These are phyloP conservation scores for Ophiosphaerella korrae DNA, from an alignment of 2,329 filamentous ascomycete species.

Conservation along the genomic window DNA sequence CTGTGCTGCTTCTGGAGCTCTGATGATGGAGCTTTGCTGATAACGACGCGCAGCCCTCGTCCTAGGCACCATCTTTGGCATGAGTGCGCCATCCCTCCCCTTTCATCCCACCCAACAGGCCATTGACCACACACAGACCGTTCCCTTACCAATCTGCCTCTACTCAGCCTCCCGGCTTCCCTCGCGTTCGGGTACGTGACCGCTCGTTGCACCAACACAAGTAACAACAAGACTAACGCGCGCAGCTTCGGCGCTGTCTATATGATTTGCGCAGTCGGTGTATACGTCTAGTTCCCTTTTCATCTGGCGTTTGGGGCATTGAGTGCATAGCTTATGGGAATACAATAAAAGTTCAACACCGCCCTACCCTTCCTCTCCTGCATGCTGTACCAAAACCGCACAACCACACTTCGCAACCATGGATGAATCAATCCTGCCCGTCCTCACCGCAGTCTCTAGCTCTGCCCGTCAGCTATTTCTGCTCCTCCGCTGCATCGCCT, in stretches of 20 bases:
- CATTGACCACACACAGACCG: slow-evolving; percentile 75
- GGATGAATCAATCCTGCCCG: slow-evolving; percentile 50
- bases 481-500: slow-evolving; percentile 66
- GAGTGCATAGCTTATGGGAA: slow-evolving; percentile 46
- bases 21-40: slow-evolving; percentile 31
- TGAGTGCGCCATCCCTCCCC: slow-evolving; percentile 66
- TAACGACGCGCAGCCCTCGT: slow-evolving; percentile 58
- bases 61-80: slow-evolving; percentile 78
- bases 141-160: slow-evolving; percentile 74
- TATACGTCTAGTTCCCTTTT: slow-evolving; percentile 77
- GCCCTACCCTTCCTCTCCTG: slow-evolving; percentile 13
- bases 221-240: not conserved
- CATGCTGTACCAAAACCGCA: slow-evolving; percentile 1
- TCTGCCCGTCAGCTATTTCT: slow-evolving; percentile 77
- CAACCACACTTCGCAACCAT: slow-evolving; percentile 24
- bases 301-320: slow-evolving; percentile 34
- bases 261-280: slow-evolving; percentile 98
- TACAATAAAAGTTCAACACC: slow-evolving; percentile 43
- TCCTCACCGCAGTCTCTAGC: slow-evolving; percentile 77
- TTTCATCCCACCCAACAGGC: not conserved
- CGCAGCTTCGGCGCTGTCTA: slow-evolving; percentile 91
- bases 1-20: slow-evolving; percentile 6
- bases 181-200: slow-evolving; percentile 80
- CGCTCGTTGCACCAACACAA: not conserved
- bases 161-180: slow-evolving; percentile 85